These are phyloP conservation scores for Candida ficus DNA, from an alignment of 805 yeast genomes.

Conservation along the genomic window DNA sequence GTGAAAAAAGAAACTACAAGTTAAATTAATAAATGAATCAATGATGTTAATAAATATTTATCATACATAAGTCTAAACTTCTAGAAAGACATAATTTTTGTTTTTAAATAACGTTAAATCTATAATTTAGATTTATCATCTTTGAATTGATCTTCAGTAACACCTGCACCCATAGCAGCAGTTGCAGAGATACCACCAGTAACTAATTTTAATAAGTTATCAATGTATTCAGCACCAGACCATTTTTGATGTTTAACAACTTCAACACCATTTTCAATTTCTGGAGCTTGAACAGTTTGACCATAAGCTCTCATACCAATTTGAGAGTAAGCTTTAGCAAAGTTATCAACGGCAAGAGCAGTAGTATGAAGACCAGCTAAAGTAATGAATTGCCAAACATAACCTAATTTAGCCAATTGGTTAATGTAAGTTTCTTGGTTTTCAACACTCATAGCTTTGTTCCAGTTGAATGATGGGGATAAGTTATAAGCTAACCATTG, in stretches of 20 bases:
- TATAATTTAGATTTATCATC: slow-evolving; percentile 17
- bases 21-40: no score
- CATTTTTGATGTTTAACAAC: slow-evolving; percentile 97
- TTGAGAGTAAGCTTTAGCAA: slow-evolving; percentile 70
- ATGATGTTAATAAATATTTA: no score
- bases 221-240: slow-evolving; percentile 98
- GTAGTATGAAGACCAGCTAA: slow-evolving; percentile 96
- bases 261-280: slow-evolving; percentile 85
- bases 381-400: slow-evolving; percentile 96
- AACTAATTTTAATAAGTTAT: slow-evolving; percentile 80
- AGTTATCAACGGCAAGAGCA: slow-evolving; percentile 84
- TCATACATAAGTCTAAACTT: no score
- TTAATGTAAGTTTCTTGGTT: slow-evolving; percentile 90
- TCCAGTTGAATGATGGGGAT: slow-evolving; percentile 98
- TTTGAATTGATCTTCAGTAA: slow-evolving; percentile 93
- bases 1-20: no score
- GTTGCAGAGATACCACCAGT: slow-evolving; percentile 94
- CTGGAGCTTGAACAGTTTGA: slow-evolving; percentile 76
- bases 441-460: slow-evolving; percentile 78
- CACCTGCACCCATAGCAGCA: slow-evolving; percentile 98
- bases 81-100: no score
- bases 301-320: slow-evolving; percentile 97
- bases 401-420: slow-evolving; percentile 84
- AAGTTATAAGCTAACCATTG: slow-evolving; percentile 97
- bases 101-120: no score